Evolutionary conservation across 305 asterid species (phyloP).

Genomic region (Fraxinus paxiana): DNA sequence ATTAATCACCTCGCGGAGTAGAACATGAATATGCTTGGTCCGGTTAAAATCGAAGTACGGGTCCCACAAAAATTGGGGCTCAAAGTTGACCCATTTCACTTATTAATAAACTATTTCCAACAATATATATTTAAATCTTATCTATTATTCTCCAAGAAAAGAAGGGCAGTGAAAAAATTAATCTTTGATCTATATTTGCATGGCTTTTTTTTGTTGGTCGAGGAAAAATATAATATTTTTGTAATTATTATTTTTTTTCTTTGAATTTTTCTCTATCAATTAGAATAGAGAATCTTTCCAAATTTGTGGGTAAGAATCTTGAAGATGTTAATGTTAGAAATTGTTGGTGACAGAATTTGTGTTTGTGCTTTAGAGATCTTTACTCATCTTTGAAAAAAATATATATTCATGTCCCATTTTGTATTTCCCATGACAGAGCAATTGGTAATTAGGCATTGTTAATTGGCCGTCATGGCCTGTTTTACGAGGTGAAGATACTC

Average conservation of each 20-base stretch:
- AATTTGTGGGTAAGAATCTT: constrained; percentile 39
- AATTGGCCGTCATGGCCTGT: neutral
- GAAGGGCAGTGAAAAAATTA: neutral
- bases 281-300: neutral
- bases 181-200: neutral
- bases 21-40: too few relatives aligned
- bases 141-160: neutral
- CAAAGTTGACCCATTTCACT: too few relatives aligned
- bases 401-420: neutral
- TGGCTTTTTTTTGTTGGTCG: neutral
- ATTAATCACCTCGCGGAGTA: too few relatives aligned
- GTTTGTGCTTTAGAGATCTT: constrained; percentile 46
- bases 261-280: neutral
- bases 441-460: neutral
- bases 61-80: too few relatives aligned
- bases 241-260: neutral
- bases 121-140: neutral
- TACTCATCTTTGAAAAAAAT: neutral
- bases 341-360: constrained; percentile 40
- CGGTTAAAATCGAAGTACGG: too few relatives aligned
- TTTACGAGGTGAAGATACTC: neutral
- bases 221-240: neutral
- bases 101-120: too few relatives aligned
- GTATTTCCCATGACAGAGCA: neutral
- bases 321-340: constrained; percentile 25